Base-by-base conservation (phyloP, 208 protist species). In the Crithidia expoeki region DNA sequence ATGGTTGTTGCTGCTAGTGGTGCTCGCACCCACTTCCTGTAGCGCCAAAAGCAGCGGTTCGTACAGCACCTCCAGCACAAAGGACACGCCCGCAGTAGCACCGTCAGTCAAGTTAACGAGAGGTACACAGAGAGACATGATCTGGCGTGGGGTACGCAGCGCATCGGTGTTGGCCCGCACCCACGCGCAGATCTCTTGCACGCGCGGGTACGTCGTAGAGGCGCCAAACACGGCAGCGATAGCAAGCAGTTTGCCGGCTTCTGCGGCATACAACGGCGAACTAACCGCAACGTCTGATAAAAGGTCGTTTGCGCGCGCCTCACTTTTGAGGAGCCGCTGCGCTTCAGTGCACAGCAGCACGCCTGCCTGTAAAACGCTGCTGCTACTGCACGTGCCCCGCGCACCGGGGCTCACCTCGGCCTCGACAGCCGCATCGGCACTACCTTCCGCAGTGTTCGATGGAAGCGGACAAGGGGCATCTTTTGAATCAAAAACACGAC, bases 121-220 rank as follows among this genome's bases (percentile, higher is more conserved):
- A 2, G 91, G 91, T 69, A 79, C 86, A 25, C 74, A 74, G 12
- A 94, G 75, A 5, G 91, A 96, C 85, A 94, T 94, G 28, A 96
- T 71, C 57, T 93, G 88, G 33, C 88, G 80, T 23, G 83, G 67
- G 5, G 85, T 88, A 21, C 36, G 60, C 17, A 94, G 64, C 11
- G 58, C n/a, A 1, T 78, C 50, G 23, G 56, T 33, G 63, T 93
- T 78, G 12, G 34, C 4, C 1, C 72, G 36, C 0, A 87, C 68
- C 88, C 89, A 96, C n/a, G 73, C 63, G 30, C 93, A 71, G 1
- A 72, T 74, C n/a, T 90, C 82, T n/a, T 61, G 51, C 23, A 96
- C 84, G 0, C 86, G 86, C 3, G 73, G 72, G 12, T 75, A 79
- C 0, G 76, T 83, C 7, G 85, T 92, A 40, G 85, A 50, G 40